A percentile compares a stretch with the other conserved stretches of the same genome.
Conservation (phyloP, 2,329 filamentous ascomycete species). For the Lasiodiplodia sp. region DNA sequence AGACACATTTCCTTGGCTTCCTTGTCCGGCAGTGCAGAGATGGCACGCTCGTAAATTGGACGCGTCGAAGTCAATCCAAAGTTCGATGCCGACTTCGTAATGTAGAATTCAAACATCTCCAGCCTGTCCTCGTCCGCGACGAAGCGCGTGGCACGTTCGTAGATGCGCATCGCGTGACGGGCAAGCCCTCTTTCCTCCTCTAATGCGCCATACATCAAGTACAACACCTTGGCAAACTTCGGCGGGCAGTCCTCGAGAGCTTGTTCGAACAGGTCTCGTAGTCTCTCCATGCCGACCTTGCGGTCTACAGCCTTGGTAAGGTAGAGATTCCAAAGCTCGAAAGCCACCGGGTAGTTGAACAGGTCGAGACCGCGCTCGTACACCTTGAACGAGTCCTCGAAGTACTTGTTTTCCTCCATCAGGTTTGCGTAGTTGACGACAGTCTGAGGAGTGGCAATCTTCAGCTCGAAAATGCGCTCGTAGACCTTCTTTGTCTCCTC, state of each 20-base stretch:
- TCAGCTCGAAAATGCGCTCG: conserved; percentile 96
- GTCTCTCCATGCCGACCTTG: conserved; percentile 91
- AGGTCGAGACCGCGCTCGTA: conserved; percentile 96
- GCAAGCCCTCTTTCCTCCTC: conserved; percentile 96
- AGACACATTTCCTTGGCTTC: conserved; percentile 98
- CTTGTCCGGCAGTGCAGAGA: conserved; percentile 87
- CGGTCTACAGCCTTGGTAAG: conserved; percentile 96
- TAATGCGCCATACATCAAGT: conserved; percentile 97
- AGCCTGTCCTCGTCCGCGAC: conserved; percentile 93
- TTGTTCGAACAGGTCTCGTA: conserved; percentile 96
- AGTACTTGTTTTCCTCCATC: conserved; percentile 92
- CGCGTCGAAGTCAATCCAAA: conserved; percentile 95
- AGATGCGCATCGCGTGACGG: conserved; percentile 97
- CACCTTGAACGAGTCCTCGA: conserved; percentile 95
- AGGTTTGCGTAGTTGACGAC: conserved; percentile 98
- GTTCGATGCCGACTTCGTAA: conserved; percentile 97
- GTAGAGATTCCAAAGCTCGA: conserved; percentile 98
- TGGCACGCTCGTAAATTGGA: conserved; percentile 95
- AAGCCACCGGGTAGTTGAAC: conserved; percentile 98
- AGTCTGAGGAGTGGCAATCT: conserved; percentile 96
- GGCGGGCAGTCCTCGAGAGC: conserved; percentile 93
- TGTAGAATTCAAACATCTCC: conserved; percentile 99
- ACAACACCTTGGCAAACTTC: conserved; percentile 94
- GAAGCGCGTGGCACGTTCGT: conserved; percentile 93
- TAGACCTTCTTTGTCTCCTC: conserved; percentile 95